Conservation (phyloP, 106 monocot species). For the Gastrodia elata region DNA sequence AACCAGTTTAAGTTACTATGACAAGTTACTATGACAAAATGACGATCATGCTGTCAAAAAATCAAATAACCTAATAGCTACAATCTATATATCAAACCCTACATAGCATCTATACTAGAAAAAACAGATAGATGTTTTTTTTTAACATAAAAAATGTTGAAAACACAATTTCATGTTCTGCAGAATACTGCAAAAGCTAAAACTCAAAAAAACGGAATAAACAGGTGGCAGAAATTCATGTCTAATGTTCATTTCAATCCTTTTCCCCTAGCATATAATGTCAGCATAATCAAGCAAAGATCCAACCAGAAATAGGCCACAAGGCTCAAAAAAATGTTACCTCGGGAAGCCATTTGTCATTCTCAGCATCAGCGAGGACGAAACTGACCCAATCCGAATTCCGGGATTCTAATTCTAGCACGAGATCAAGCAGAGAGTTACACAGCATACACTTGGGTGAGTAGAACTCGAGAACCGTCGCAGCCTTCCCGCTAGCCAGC, state of each 20-base stretch:
- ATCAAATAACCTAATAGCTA: too few species aligned
- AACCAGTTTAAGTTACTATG: not conserved
- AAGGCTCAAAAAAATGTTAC: constrained; percentile 14
- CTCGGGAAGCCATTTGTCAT: constrained; percentile 94
- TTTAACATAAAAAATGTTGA: not conserved
- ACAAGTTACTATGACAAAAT: too few species aligned
- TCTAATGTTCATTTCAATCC: not conserved
- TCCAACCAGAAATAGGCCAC: not conserved
- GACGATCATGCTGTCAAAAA: too few species aligned
- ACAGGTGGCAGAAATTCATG: not conserved
- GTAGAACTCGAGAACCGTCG: constrained; percentile 91
- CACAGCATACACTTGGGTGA: constrained; percentile 88
- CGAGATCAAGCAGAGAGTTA: constrained; percentile 56
- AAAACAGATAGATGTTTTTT: too few species aligned
- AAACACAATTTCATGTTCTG: not conserved
- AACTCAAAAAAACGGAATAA: not conserved
- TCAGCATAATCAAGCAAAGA: not conserved
- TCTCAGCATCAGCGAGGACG: constrained; percentile 89
- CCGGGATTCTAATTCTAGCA: constrained; percentile 58
- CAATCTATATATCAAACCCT: not conserved
- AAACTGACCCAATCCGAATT: constrained; percentile 57
- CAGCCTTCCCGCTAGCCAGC: constrained; percentile 66
- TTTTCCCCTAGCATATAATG: not conserved
- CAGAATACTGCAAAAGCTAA: not conserved
- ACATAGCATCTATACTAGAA: not conserved